These are phyloP conservation scores for Isabelozyma rhagii DNA, from an alignment of 805 yeast species.

Conservation along the genomic window DNA sequence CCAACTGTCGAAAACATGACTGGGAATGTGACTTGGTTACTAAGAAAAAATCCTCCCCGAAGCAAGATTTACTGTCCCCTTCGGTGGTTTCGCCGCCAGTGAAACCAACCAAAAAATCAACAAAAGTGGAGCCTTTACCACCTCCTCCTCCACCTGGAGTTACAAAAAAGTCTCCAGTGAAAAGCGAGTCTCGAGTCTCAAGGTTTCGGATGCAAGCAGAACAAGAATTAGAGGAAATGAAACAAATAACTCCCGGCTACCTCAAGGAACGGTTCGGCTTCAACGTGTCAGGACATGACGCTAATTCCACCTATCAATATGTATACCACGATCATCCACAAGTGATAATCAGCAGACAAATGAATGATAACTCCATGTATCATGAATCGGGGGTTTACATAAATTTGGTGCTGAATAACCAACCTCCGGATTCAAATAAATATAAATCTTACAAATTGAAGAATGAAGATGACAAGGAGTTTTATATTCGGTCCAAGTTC, in stretches of 20 bases:
- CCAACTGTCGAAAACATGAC: slow-evolving; percentile 20
- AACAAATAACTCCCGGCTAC: slow-evolving; percentile 14
- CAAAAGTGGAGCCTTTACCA: background rate
- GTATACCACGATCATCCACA: slow-evolving; percentile 23
- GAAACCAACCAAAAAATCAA: background rate
- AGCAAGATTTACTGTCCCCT: background rate
- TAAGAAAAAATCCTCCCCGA: background rate
- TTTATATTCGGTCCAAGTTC: slow-evolving; percentile 9
- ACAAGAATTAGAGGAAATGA: background rate
- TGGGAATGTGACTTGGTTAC: slow-evolving; percentile 15
- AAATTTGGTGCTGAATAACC: slow-evolving; percentile 4
- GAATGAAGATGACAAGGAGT: slow-evolving; percentile 8
- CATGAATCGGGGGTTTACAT: slow-evolving; percentile 24
- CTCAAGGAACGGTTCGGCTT: slow-evolving; percentile 20
- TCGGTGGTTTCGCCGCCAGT: no score
- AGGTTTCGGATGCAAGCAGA: background rate
- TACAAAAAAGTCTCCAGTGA: no score
- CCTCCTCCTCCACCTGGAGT: background rate
- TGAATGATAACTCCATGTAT: slow-evolving; percentile 17
- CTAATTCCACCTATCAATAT: slow-evolving; percentile 17
- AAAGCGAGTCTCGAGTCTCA: no score
- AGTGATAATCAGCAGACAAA: slow-evolving; percentile 16
- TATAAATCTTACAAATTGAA: slow-evolving; percentile 4
- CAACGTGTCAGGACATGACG: slow-evolving; percentile 17
- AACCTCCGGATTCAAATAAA: slow-evolving; percentile 1